A percentile compares a stretch with the other conserved stretches of the same genome.
Evolutionary conservation across 2,329 filamentous ascomycete genomes (phyloP).

Genomic region (Penicillium brevicompactum): DNA sequence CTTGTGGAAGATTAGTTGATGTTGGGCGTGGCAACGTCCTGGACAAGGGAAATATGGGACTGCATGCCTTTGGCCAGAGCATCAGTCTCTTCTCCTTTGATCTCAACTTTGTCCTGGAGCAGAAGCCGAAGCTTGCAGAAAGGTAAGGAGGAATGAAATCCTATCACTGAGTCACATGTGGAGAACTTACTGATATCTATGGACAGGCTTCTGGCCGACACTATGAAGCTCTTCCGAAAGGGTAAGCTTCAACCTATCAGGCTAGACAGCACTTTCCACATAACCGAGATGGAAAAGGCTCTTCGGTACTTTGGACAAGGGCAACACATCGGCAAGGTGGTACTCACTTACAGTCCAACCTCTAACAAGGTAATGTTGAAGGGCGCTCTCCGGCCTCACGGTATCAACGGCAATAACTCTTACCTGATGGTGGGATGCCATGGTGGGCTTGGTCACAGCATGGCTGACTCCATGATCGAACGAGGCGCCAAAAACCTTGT

Average conservation of each 20-base stretch:
- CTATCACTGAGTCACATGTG: not conserved
- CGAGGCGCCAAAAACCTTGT: conserved; percentile 18
- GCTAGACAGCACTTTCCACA: conserved; percentile 3
- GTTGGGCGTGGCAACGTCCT: not conserved
- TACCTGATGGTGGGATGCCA: conserved; percentile 25
- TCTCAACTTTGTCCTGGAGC: not conserved
- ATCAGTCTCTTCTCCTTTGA: not conserved
- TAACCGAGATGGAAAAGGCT: conserved; percentile 20
- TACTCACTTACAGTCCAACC: not conserved
- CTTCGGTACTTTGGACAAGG: conserved; percentile 38
- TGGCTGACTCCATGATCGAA: conserved; percentile 11
- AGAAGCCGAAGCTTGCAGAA: not conserved
- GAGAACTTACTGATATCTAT: not conserved
- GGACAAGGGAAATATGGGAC: not conserved
- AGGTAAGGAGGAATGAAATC: not conserved
- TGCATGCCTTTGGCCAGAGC: not conserved
- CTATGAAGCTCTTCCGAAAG: not conserved
- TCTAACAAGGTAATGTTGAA: conserved; percentile 25
- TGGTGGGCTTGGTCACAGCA: conserved; percentile 16
- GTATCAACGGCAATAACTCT: not conserved
- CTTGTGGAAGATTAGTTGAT: not conserved
- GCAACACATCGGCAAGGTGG: conserved; percentile 44
- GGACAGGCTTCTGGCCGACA: conserved; percentile 2
- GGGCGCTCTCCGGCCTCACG: not conserved
- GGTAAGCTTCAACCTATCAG: conserved; percentile 5